A percentile compares a stretch with the other conserved stretches of the same genome.
phyloP scores from a whole-genome alignment of 805 yeast species.

The Schizosaccharomyces osmophilus region DNA sequence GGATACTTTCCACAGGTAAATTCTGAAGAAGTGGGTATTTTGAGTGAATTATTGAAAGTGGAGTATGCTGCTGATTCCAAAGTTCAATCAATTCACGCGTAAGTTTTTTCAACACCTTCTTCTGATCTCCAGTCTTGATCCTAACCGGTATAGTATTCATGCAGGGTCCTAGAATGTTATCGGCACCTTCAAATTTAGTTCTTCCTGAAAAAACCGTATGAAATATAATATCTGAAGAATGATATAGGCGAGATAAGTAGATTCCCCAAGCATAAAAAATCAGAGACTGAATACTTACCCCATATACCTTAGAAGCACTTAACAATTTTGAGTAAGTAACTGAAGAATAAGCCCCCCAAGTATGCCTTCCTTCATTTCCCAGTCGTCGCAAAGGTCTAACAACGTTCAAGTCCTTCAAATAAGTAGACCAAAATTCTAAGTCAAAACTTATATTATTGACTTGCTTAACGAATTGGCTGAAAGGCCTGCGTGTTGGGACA shows the following conservation, averaged over 20 bases:
- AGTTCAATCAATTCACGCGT: not conserved
- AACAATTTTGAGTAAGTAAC: not conserved
- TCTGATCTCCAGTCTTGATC: not conserved
- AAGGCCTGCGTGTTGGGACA: not conserved
- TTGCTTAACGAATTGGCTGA: not conserved
- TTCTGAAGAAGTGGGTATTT: not conserved
- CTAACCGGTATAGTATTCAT: slow-evolving; percentile 1
- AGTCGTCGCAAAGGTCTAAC: not conserved
- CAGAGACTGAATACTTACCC: not conserved
- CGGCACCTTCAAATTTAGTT: not conserved
- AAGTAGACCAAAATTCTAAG: not conserved
- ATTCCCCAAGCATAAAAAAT: not conserved
- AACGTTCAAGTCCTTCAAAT: not conserved
- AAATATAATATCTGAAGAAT: not conserved
- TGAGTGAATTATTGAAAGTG: not conserved
- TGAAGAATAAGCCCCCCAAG: not conserved
- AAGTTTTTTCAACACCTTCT: not conserved
- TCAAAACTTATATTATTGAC: not conserved
- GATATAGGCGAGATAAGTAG: not conserved
- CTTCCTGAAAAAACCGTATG: slow-evolving; percentile 1
- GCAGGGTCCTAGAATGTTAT: not conserved
- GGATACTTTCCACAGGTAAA: not conserved
- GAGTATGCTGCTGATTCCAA: not conserved
- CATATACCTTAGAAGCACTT: not conserved
- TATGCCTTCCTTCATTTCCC: not conserved